phyloP scores from a whole-genome alignment of 1,139 yeast species.

The Yamadazyma mexicana region DNA sequence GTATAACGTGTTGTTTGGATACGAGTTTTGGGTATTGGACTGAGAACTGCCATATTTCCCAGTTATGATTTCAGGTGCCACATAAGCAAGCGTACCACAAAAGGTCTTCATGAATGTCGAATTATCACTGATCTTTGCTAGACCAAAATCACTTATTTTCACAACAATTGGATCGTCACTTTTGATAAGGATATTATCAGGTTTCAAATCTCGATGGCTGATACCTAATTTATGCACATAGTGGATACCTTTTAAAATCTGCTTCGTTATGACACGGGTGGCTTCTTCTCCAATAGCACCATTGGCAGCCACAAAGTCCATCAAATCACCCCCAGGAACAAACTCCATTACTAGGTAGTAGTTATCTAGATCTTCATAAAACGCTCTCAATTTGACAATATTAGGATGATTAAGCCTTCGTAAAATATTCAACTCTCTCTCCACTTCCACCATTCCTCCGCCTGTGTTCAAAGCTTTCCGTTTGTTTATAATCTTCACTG shows the following conservation, averaged over 20 bases:
- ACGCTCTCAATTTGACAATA: conserved; percentile 78
- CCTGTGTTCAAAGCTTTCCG: conserved; percentile 76
- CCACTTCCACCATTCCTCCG: conserved; percentile 67
- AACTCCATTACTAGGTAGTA: conserved; percentile 93
- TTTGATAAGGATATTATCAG: conserved; percentile 87
- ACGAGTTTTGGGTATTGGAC: conserved; percentile 12
- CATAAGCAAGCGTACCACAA: conserved; percentile 87
- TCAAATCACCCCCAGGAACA: conserved; percentile 95
- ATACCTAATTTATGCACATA: conserved; percentile 89
- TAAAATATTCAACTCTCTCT: conserved; percentile 80
- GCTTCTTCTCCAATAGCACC: conserved; percentile 92
- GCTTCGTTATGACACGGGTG: conserved; percentile 80
- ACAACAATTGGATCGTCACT: conserved; percentile 88
- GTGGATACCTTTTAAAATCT: conserved; percentile 77
- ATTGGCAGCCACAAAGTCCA: conserved; percentile 92
- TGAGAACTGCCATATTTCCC: conserved; percentile 54
- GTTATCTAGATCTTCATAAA: conserved; percentile 77
- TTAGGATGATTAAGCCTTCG: conserved; percentile 79
- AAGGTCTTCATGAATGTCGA: conserved; percentile 83
- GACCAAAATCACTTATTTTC: conserved; percentile 90
- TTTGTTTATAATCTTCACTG: conserved; percentile 86
- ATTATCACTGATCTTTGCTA: conserved; percentile 78
- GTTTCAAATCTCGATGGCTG: conserved; percentile 90
- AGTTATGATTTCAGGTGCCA: conserved; percentile 91
- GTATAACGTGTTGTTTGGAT: conserved; percentile 42